These are phyloP conservation scores for Drosera capensis DNA, from an alignment of 148 eudicot species.

Conservation along the genomic window DNA sequence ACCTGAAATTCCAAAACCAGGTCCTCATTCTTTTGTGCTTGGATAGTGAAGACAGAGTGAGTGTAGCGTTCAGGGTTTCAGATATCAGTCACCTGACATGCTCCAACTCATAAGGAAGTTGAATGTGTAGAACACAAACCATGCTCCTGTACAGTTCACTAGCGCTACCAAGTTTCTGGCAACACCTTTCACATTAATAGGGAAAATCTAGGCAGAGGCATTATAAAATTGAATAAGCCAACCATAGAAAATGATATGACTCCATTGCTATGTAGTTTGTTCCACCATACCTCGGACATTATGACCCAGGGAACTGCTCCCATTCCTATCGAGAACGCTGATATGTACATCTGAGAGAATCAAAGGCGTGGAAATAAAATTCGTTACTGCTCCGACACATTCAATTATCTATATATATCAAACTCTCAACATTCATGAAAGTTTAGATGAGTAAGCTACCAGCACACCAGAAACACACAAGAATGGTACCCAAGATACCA, in stretches of 20 bases:
- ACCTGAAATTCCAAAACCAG: too few species aligned
- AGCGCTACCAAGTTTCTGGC: conserved; percentile 78
- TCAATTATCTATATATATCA: not conserved
- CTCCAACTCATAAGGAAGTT: conserved; percentile 85
- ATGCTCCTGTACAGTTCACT: conserved; percentile 78
- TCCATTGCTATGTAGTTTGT: not conserved
- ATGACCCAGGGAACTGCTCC: conserved; percentile 89
- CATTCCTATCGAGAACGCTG: conserved; percentile 64
- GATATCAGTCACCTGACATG: conserved; percentile 49
- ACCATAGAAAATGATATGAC: not conserved
- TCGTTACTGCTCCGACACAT: not conserved
- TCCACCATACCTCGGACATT: conserved; percentile 16
- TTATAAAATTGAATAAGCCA: not conserved
- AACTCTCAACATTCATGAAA: not conserved
- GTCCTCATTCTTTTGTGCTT: too few species aligned
- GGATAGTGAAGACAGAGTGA: too few species aligned
- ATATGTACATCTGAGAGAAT: conserved; percentile 33
- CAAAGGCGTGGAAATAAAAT: not conserved
- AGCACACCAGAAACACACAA: conserved; percentile 63
- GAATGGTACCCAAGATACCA: conserved; percentile 48
- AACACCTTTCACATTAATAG: conserved; percentile 57
- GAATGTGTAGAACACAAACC: conserved; percentile 74
- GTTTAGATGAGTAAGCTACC: conserved; percentile 20
- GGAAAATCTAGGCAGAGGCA: conserved; percentile 41
- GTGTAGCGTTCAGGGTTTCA: too few species aligned